Conservation (phyloP, 768 basidiomycete genomes). For the Leccinum olivaceopallidum region DNA sequence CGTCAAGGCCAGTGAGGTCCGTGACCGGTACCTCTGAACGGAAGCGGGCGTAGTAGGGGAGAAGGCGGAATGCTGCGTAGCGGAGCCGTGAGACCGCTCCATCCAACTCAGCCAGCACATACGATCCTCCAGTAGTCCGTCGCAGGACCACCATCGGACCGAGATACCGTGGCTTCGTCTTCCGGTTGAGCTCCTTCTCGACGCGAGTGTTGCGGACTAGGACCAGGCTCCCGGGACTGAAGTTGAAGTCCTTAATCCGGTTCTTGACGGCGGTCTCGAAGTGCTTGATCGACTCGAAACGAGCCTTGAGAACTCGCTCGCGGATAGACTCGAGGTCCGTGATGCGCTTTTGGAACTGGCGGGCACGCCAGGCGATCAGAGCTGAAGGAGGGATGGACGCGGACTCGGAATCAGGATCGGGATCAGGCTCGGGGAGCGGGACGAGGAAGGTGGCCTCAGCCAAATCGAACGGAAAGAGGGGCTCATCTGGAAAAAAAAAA, state of each 20-base stretch:
- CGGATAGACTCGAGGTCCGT: background rate
- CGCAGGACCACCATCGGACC: slow-evolving; percentile 1
- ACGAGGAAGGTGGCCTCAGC: too few species aligned
- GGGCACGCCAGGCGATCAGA: background rate
- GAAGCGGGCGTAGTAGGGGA: background rate
- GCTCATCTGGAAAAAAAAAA: too few species aligned
- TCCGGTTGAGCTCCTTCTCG: background rate
- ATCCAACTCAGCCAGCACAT: background rate
- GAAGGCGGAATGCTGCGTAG: background rate
- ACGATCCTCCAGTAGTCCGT: background rate
- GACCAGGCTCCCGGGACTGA: background rate
- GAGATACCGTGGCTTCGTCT: background rate
- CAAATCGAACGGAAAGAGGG: too few species aligned
- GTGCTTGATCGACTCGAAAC: background rate
- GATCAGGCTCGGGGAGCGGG: too few species aligned
- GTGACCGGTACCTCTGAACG: background rate
- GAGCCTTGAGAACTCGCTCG: background rate
- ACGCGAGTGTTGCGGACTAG: background rate
- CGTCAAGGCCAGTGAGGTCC: background rate
- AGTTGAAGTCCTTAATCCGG: background rate
- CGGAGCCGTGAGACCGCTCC: background rate
- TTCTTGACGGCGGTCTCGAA: background rate
- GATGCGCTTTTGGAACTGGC: background rate
- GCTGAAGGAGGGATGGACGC: background rate
- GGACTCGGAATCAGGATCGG: background rate